These are phyloP conservation scores for Xylariaceae sp. DNA, from an alignment of 2,329 filamentous ascomycete genomes.

Conservation along the genomic window DNA sequence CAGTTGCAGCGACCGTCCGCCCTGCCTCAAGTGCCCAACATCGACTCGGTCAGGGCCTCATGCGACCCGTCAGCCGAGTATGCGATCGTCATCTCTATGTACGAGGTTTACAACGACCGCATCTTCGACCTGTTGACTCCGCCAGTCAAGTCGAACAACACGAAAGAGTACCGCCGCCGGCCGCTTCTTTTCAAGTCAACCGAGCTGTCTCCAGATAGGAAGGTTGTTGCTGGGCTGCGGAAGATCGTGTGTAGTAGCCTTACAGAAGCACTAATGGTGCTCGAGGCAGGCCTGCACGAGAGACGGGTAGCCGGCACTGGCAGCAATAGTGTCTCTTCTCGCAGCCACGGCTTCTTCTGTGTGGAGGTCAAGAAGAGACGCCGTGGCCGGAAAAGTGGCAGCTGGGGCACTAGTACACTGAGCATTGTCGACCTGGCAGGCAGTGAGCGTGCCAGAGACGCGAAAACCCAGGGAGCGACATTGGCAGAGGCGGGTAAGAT, in stretches of 20 bases:
- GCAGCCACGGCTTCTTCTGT: constrained; percentile 94
- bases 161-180: constrained; percentile 67
- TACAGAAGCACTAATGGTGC: constrained; percentile 77
- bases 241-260: constrained; percentile 82
- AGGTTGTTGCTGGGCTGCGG: constrained; percentile 83
- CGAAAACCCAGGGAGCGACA: constrained; percentile 88
- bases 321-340: constrained; percentile 79
- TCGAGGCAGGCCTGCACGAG: constrained; percentile 84
- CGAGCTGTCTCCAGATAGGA: constrained; percentile 80
- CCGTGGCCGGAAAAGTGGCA: constrained; percentile 38
- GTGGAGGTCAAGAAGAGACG: constrained; percentile 84
- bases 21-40: constrained; percentile 66
- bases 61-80: constrained; percentile 69
- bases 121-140: constrained; percentile 87
- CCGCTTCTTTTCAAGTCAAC: constrained; percentile 88
- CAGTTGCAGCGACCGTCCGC: constrained; percentile 62
- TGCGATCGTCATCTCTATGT: constrained; percentile 89
- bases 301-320: constrained; percentile 82
- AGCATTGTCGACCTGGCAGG: constrained; percentile 90
- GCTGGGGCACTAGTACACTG: constrained; percentile 70
- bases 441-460: constrained; percentile 85
- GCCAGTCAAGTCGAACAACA: constrained; percentile 48
- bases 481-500: constrained; percentile 96
- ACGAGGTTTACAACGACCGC: constrained; percentile 97
- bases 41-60: constrained; percentile 61